Percentiles rank a stretch among this genome's conserved stretches.
Conservation (phyloP, 495 filamentous ascomycete genomes). For the Lindgomyces ingoldianus region DNA sequence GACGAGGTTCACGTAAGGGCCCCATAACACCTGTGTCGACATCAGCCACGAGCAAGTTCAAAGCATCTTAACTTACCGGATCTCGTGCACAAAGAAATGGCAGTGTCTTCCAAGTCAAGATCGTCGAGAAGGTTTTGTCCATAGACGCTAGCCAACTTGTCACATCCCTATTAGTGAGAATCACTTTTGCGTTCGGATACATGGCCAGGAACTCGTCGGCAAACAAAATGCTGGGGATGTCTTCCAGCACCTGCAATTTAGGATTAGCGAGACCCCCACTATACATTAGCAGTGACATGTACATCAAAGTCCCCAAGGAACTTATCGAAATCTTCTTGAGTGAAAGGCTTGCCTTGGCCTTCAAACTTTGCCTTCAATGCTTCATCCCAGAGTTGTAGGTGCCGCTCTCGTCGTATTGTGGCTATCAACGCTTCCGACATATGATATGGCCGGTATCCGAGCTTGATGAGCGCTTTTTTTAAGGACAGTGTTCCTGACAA, state of each 20-base stretch:
- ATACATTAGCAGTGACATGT: neutral
- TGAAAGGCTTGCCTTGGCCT: constrained; percentile 30
- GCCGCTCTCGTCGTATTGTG: neutral
- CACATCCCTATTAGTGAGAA: constrained; percentile 30
- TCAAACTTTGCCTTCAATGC: constrained; percentile 37
- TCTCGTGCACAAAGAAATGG: neutral
- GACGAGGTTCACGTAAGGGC: neutral
- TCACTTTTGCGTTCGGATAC: constrained; percentile 34
- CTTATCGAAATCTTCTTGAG: constrained; percentile 31
- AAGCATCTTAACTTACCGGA: neutral
- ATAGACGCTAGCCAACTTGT: constrained; percentile 14
- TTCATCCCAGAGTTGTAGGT: constrained; percentile 32
- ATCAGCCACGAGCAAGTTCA: neutral
- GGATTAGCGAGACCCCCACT: neutral
- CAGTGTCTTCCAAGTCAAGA: neutral
- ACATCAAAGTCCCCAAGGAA: constrained; percentile 35
- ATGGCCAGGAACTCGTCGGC: constrained; percentile 27
- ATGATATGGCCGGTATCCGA: constrained; percentile 39
- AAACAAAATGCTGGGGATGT: constrained; percentile 31
- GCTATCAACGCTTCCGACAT: constrained; percentile 18
- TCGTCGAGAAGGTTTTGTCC: constrained; percentile 1
- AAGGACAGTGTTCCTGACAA: neutral
- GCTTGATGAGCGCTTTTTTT: neutral
- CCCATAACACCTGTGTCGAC: neutral
- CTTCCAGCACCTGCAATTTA: constrained; percentile 11